phyloP scores from a whole-genome alignment of 345 rosid species.

The Eucalyptus erythrocorys region DNA sequence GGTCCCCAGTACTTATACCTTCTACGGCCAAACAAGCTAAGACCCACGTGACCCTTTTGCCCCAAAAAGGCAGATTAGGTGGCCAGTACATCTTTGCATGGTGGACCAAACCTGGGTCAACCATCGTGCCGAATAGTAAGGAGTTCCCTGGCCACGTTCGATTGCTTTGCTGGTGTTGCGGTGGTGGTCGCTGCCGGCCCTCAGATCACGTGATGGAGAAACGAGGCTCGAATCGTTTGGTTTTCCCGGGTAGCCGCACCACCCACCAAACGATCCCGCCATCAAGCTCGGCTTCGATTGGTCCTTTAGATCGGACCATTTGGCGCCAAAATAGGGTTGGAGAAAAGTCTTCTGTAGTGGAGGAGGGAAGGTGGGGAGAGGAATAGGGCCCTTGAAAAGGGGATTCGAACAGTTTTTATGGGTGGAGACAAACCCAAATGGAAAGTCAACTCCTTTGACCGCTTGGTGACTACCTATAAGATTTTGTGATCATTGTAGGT shows the following conservation, averaged over 20 bases:
- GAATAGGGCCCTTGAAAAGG: background rate
- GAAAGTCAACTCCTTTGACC: background rate
- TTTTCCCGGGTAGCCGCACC: background rate
- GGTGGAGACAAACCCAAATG: background rate
- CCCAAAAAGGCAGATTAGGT: background rate
- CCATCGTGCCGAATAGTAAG: background rate
- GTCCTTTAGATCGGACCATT: background rate
- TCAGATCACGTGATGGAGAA: background rate
- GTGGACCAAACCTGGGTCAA: background rate
- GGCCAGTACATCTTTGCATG: background rate
- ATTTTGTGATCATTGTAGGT: background rate
- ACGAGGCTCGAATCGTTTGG: background rate
- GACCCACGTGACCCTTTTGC: background rate
- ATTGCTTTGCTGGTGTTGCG: background rate
- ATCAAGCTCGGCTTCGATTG: background rate
- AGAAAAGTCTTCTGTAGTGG: background rate
- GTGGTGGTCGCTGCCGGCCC: background rate
- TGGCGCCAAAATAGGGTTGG: background rate
- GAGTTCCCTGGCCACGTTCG: background rate
- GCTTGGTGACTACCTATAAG: background rate
- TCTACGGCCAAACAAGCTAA: background rate
- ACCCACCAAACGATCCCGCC: background rate
- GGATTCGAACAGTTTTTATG: background rate
- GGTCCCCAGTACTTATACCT: background rate
- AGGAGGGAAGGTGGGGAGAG: background rate